A percentile compares a stretch with the other conserved stretches of the same genome.
Evolutionary conservation across 495 filamentous ascomycete genomes (phyloP).

Genomic region (Penicillium subrubescens): DNA sequence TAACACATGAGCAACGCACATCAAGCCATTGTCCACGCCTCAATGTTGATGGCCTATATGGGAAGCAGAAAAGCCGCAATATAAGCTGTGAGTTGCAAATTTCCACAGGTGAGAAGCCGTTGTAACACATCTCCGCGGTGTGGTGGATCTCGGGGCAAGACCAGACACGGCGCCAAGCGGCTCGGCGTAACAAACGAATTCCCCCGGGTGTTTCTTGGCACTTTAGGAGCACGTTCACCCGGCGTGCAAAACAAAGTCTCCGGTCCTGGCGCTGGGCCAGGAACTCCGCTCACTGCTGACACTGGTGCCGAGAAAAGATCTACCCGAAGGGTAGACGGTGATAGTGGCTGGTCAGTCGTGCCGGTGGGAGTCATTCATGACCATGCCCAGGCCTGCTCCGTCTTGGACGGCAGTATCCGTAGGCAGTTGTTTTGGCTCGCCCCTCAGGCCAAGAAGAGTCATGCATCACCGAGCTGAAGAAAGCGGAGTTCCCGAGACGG

Average conservation of each 20-base stretch:
- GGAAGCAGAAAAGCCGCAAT: neutral
- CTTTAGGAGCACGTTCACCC: constrained; percentile 8
- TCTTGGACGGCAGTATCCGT: neutral
- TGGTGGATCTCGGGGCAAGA: constrained; percentile 11
- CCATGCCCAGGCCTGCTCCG: neutral
- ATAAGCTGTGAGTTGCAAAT: neutral
- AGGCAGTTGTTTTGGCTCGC: neutral
- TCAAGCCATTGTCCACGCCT: neutral
- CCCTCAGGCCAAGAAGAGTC: neutral
- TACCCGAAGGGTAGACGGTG: neutral
- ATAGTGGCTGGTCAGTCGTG: neutral
- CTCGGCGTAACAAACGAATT: constrained; percentile 18
- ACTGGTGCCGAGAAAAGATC: neutral
- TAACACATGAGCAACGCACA: neutral
- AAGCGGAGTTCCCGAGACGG: neutral
- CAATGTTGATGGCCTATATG: neutral
- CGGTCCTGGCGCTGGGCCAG: neutral
- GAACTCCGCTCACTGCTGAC: neutral
- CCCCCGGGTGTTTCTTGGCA: constrained; percentile 27
- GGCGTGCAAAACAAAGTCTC: neutral
- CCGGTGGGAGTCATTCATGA: neutral
- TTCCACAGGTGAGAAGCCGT: constrained; percentile 1
- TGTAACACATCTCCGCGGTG: neutral
- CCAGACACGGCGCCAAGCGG: constrained; percentile 21
- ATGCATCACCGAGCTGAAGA: constrained; percentile 1